Evolutionary conservation across 352 stramenopile genomes (phyloP), one percentile per base, ranked within the genome.

Genomic region (Pythium pectinolyticum): DNA sequence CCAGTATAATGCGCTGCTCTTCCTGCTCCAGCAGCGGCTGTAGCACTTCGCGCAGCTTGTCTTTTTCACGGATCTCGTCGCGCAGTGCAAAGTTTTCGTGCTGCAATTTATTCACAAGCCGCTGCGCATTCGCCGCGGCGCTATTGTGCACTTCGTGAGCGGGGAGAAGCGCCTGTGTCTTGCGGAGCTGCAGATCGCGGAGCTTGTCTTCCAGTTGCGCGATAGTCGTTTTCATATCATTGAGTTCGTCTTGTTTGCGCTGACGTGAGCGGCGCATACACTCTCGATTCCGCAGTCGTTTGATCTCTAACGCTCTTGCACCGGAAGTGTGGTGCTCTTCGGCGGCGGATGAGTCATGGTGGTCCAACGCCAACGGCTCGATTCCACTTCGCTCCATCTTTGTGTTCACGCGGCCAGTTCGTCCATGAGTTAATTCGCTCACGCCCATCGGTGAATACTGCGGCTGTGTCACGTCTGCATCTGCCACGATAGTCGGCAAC

Each of bases 261-360:
- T 31, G 39, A 1, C 57, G 50, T 8, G 53, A 47, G 45, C 51
- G 57, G 1, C 57, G 57, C 64, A 71, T 70, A 15, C 63, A 70
- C 57, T 70, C 63, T 22, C 63, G 63, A 47, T 70, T 70, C 31
- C 63, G 56, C 41, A 62, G n/a, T n/a, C 62, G 62, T 49, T 69
- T 69, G 39, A 69, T 54, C 54, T 69, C 54, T 3, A 69, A 49
- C 7, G 54, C 47, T n/a, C n/a, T n/a, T n/a, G n/a, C n/a, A n/a
- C n/a, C n/a, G n/a, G n/a, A n/a, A n/a, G n/a, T n/a, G n/a, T n/a
- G n/a, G n/a, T n/a, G n/a, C n/a, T n/a, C n/a, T n/a, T n/a, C n/a
- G n/a, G n/a, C n/a, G n/a, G n/a, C n/a, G n/a, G n/a, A n/a, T n/a
- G n/a, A n/a, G n/a, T n/a, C n/a, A n/a, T n/a, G n/a, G n/a, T n/a